phyloP scores from a whole-genome alignment of 306 rosid species.

The Vigna unguiculata region DNA sequence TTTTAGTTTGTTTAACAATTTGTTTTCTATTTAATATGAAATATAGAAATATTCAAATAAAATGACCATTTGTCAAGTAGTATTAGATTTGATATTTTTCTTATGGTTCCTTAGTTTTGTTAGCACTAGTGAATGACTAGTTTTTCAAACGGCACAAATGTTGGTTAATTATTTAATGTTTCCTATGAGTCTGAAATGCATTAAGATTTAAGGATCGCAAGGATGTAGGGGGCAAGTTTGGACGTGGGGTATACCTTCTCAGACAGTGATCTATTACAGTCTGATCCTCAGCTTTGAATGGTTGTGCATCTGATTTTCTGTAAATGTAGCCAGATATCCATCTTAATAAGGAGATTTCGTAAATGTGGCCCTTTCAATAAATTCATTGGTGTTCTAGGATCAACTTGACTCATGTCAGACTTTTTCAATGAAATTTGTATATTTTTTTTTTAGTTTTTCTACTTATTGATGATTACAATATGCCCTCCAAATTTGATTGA shows the following conservation, averaged over 20 bases:
- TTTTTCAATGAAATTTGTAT: slow-evolving; percentile 23
- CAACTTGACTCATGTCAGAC: slow-evolving; percentile 12
- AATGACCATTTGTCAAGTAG: slow-evolving; percentile 3
- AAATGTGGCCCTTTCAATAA: slow-evolving; percentile 6
- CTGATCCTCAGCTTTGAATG: slow-evolving; percentile 15
- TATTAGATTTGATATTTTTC: slow-evolving; percentile 6
- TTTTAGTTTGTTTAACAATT: background rate
- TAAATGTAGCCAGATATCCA: slow-evolving; percentile 10
- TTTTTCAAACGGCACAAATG: slow-evolving; percentile 16
- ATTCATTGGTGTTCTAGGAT: slow-evolving; percentile 20
- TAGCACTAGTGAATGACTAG: background rate
- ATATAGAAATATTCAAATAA: background rate
- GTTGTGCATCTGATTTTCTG: slow-evolving; percentile 20
- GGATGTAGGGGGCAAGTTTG: background rate
- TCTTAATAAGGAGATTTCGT: slow-evolving; percentile 18
- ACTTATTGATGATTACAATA: slow-evolving; percentile 14
- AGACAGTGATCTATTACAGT: background rate
- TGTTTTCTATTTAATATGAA: slow-evolving; percentile 2
- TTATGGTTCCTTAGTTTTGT: slow-evolving; percentile 24
- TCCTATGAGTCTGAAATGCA: background rate
- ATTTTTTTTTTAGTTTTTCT: background rate
- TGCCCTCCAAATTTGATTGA: slow-evolving; percentile 18
- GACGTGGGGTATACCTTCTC: slow-evolving; percentile 4
- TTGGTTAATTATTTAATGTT: background rate
- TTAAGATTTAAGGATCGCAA: slow-evolving; percentile 13